Evolutionary conservation across 2,329 filamentous ascomycete genomes (phyloP).

Genomic region (Thielaviopsis ethacetica): DNA sequence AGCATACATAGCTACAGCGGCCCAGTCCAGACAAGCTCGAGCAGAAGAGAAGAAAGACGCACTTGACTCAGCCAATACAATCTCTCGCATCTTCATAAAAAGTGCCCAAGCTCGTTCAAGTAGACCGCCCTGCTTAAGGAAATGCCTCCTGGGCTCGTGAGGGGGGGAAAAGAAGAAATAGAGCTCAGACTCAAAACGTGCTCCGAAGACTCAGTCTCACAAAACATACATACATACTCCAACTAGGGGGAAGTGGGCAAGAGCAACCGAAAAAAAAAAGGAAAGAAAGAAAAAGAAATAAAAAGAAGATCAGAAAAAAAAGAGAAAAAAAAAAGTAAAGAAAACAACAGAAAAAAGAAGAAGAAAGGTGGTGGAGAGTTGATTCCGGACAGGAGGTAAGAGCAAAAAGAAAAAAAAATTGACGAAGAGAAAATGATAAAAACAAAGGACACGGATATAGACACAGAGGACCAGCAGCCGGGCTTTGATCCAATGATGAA

Average conservation of each 20-base stretch:
- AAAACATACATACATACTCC: slow-evolving; percentile 3
- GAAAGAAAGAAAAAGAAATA: neutral
- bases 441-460: neutral
- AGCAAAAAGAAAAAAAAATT: neutral
- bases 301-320: neutral
- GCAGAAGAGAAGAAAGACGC: no score
- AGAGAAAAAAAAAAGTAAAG: neutral
- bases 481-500: neutral
- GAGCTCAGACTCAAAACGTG: neutral
- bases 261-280: neutral
- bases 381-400: no score
- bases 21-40: no score
- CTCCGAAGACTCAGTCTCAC: slow-evolving; percentile 3
- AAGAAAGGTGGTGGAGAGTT: no score
- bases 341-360: no score
- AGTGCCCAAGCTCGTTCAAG: no score
- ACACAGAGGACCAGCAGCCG: slow-evolving; percentile 4
- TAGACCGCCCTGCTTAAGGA: neutral
- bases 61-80: no score
- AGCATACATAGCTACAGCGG: no score
- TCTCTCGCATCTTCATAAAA: no score
- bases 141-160: neutral
- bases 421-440: neutral
- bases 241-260: neutral
- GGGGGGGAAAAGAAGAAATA: neutral